A percentile compares a stretch with the other conserved stretches of the same genome.
Evolutionary conservation across 805 yeast genomes (phyloP).

Genomic region (Limtongia smithiae): DNA sequence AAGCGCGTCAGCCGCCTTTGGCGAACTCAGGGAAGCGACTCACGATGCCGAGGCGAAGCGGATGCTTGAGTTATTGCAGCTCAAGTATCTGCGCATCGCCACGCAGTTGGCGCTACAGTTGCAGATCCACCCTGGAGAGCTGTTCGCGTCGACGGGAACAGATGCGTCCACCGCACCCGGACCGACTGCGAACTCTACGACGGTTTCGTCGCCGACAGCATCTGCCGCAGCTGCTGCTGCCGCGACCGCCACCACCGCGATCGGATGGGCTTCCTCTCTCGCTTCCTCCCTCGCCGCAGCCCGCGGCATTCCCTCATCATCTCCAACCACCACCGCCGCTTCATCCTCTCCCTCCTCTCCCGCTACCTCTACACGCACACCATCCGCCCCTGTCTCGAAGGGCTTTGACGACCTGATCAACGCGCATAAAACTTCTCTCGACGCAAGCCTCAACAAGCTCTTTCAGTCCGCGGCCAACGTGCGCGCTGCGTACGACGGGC

Average conservation of each 20-base stretch:
- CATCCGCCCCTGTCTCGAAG: neutral
- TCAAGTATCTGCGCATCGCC: conserved; percentile 18
- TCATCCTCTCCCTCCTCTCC: neutral
- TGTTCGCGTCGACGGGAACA: too few species aligned
- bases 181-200: too few species aligned
- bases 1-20: conserved; percentile 24
- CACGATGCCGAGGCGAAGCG: conserved; percentile 23
- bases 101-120: conserved; percentile 14
- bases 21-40: conserved; percentile 13
- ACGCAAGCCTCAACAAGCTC: conserved; percentile 24
- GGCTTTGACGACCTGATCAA: conserved; percentile 31
- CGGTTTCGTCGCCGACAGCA: neutral
- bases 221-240: conserved; percentile 1
- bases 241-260: conserved; percentile 4
- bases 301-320: conserved; percentile 29
- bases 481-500: conserved; percentile 24
- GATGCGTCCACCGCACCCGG: too few species aligned
- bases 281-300: conserved; percentile 15
- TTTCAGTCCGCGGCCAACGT: conserved; percentile 22
- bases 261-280: conserved; percentile 28
- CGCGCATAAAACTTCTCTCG: conserved; percentile 28
- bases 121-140: conserved; percentile 10
- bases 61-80: conserved; percentile 17
- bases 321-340: neutral
- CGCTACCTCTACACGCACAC: conserved; percentile 3